Conservation (phyloP, 805 yeast species). For the Ogataea neopini region DNA sequence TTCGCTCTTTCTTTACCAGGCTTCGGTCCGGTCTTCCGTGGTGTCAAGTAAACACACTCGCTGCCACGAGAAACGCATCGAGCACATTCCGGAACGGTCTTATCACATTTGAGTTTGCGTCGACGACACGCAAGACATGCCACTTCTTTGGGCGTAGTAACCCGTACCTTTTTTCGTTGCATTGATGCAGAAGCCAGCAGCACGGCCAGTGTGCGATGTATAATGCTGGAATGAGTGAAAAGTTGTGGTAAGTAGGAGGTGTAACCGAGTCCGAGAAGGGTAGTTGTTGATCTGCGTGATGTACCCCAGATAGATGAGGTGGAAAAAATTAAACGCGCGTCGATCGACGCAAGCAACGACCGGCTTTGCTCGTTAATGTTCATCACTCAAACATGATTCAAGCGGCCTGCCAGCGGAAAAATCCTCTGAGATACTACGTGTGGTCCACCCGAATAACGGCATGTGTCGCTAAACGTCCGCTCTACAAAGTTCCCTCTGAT, state of each 20-base stretch:
- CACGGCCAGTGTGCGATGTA: too few species aligned
- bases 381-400: too few species aligned
- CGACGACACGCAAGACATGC: conserved; percentile 37
- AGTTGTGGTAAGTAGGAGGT: too few species aligned
- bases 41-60: conserved; percentile 30
- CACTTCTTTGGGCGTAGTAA: conserved; percentile 18
- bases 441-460: too few species aligned
- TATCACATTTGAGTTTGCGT: conserved; percentile 36
- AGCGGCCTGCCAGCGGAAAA: too few species aligned
- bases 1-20: conserved; percentile 9
- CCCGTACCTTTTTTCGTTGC: background rate
- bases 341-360: background rate
- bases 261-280: too few species aligned
- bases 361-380: too few species aligned
- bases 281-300: too few species aligned
- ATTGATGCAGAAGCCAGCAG: background rate
- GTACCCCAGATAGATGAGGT: background rate
- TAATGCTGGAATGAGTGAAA: too few species aligned
- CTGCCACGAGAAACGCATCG: conserved; percentile 24
- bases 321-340: background rate
- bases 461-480: too few species aligned
- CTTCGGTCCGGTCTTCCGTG: conserved; percentile 37
- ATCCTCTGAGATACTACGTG: too few species aligned
- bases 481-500: too few species aligned
- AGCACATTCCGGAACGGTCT: conserved; percentile 27